phyloP scores from a whole-genome alignment of 2,329 filamentous ascomycete species.

The Colletotrichum sp. region DNA sequence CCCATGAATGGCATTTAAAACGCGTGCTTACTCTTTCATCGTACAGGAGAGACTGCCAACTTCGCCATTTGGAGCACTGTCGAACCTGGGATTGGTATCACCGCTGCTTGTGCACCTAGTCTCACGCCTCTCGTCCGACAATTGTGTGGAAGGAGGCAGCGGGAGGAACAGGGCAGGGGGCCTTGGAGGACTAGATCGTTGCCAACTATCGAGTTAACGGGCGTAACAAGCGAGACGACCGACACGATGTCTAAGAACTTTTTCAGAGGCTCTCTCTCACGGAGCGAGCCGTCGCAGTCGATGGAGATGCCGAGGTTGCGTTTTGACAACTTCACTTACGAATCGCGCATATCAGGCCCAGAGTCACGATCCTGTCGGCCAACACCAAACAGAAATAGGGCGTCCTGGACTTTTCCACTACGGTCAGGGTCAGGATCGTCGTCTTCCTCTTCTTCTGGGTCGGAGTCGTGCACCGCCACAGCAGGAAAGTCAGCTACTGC shows the following conservation, averaged over 20 bases:
- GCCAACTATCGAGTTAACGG: not conserved
- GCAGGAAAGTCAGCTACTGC: not conserved
- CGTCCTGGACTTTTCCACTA: not conserved
- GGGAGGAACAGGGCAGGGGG: not conserved
- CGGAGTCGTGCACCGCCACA: not conserved
- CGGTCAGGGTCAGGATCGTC: not conserved
- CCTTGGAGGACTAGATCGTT: not conserved
- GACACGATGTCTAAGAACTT: not conserved
- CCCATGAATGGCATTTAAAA: not conserved
- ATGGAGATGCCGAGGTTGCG: slow-evolving; percentile 3
- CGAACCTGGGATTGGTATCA: slow-evolving; percentile 46
- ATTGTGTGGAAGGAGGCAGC: not conserved
- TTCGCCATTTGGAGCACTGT: slow-evolving; percentile 51
- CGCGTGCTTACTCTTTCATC: not conserved
- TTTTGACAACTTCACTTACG: slow-evolving; percentile 14
- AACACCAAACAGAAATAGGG: not conserved
- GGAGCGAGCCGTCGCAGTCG: not conserved
- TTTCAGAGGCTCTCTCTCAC: not conserved
- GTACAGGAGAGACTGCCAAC: slow-evolving; percentile 35
- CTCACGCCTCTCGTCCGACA: slow-evolving; percentile 33
- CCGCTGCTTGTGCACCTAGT: slow-evolving; percentile 40
- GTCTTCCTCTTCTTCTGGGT: not conserved
- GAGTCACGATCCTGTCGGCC: not conserved
- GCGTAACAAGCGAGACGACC: not conserved
- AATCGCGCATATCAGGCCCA: slow-evolving; percentile 7